phyloP scores from a whole-genome alignment of 2,329 filamentous ascomycete species.

The Apiospora kogelbergensis region DNA sequence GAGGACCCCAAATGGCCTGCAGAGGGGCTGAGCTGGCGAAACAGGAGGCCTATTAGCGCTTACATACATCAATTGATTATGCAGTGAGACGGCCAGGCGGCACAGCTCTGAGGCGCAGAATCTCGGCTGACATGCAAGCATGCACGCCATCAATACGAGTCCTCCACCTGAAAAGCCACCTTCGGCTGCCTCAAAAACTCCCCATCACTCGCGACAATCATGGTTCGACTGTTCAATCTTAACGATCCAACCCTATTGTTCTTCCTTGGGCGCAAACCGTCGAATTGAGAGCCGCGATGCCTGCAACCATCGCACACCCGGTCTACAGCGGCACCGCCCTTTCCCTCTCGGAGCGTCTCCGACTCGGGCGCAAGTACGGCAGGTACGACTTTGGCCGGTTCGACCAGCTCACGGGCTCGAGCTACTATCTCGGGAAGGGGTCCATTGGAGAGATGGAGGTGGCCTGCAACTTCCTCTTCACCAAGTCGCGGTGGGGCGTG shows the following conservation, averaged over 20 bases:
- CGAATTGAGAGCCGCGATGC: neutral
- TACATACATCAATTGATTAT: too few relatives aligned
- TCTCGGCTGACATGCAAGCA: too few relatives aligned
- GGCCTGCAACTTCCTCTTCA: slow-evolving; percentile 28
- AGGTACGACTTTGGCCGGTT: slow-evolving; percentile 26
- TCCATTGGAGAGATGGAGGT: slow-evolving; percentile 25
- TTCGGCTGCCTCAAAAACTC: too few relatives aligned
- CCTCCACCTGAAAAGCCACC: too few relatives aligned
- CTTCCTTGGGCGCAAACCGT: neutral
- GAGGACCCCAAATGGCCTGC: too few relatives aligned
- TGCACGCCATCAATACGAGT: too few relatives aligned
- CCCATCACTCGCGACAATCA: too few relatives aligned
- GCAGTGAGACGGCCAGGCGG: too few relatives aligned
- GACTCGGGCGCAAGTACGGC: slow-evolving; percentile 18
- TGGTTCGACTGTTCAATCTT: too few relatives aligned
- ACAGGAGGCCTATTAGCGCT: too few relatives aligned
- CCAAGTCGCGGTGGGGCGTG: slow-evolving; percentile 29
- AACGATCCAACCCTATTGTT: neutral
- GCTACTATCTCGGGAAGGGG: slow-evolving; percentile 16
- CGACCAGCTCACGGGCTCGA: slow-evolving; percentile 21
- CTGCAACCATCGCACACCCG: neutral
- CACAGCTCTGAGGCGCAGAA: too few relatives aligned
- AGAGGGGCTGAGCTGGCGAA: too few relatives aligned
- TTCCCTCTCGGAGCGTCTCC: neutral
- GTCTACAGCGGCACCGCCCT: neutral